Evolutionary conservation across 345 rosid genomes (phyloP).

Genomic region (Syzygium grande): DNA sequence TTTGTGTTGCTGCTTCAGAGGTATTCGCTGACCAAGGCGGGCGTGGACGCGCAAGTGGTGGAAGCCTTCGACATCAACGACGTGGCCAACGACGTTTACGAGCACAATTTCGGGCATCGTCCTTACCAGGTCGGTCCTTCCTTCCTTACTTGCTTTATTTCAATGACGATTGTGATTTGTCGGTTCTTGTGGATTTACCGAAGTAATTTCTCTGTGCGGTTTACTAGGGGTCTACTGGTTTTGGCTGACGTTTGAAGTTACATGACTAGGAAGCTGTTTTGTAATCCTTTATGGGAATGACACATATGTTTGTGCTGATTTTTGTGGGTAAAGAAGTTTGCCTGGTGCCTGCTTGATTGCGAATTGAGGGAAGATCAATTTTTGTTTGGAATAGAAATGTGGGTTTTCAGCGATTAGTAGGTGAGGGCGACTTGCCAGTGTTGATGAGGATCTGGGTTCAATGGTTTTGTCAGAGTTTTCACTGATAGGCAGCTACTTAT

Average conservation of each 20-base stretch:
- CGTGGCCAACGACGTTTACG: slow-evolving; percentile 80
- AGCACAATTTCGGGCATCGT: slow-evolving; percentile 82
- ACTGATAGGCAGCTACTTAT: background rate
- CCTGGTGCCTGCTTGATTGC: background rate
- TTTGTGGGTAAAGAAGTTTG: background rate
- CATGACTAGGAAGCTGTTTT: background rate
- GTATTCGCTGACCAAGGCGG: slow-evolving; percentile 59
- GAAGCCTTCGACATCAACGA: slow-evolving; percentile 93
- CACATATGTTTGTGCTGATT: background rate
- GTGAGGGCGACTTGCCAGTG: background rate
- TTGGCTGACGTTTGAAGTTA: background rate
- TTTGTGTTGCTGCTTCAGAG: slow-evolving; percentile 27
- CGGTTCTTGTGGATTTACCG: background rate
- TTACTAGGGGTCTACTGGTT: background rate
- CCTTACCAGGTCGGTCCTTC: slow-evolving; percentile 85
- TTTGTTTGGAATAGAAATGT: background rate
- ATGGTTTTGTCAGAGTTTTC: background rate
- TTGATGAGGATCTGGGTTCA: background rate
- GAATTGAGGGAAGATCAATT: background rate
- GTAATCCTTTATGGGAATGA: background rate
- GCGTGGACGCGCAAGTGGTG: slow-evolving; percentile 43
- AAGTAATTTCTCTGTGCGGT: background rate
- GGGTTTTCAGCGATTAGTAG: background rate
- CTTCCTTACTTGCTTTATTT: background rate
- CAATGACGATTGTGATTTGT: no score